These are phyloP conservation scores for Acanthamoeba triangularis DNA, from an alignment of 208 protist species.

Conservation along the genomic window DNA sequence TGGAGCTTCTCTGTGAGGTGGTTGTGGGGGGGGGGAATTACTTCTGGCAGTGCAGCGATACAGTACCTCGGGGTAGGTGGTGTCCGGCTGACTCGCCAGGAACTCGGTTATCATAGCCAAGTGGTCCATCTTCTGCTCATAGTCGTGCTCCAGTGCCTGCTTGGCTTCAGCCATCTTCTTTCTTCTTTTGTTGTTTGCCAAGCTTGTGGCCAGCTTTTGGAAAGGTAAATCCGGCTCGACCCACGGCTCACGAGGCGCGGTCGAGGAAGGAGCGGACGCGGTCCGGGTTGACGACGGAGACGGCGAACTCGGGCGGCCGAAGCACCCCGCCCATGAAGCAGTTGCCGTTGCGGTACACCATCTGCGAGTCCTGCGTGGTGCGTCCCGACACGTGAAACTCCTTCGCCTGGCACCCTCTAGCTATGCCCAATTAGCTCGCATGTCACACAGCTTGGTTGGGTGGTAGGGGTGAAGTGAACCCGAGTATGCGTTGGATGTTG, in stretches of 20 bases:
- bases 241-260: too few relatives aligned
- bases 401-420: background rate
- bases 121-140: background rate
- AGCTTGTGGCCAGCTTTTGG: too few relatives aligned
- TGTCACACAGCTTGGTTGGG: too few relatives aligned
- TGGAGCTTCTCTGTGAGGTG: too few relatives aligned
- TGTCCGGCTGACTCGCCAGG: background rate
- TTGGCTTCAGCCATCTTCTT: background rate
- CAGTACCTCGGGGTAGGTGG: too few relatives aligned
- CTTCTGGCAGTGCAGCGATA: too few relatives aligned
- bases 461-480: background rate
- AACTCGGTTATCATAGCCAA: background rate
- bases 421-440: background rate
- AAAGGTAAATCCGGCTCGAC: too few relatives aligned
- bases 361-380: constrained; percentile 56
- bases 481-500: constrained; percentile 79
- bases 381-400: constrained; percentile 80
- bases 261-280: background rate
- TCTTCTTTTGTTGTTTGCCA: background rate
- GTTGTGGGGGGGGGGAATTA: background rate
- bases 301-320: constrained; percentile 79
- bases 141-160: background rate
- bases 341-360: constrained; percentile 77
- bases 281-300: constrained; percentile 41
- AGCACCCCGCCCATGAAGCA: constrained; percentile 84